Evolutionary conservation across 1,284 basidiomycete genomes (phyloP).

Genomic region (Trametes sp.): DNA sequence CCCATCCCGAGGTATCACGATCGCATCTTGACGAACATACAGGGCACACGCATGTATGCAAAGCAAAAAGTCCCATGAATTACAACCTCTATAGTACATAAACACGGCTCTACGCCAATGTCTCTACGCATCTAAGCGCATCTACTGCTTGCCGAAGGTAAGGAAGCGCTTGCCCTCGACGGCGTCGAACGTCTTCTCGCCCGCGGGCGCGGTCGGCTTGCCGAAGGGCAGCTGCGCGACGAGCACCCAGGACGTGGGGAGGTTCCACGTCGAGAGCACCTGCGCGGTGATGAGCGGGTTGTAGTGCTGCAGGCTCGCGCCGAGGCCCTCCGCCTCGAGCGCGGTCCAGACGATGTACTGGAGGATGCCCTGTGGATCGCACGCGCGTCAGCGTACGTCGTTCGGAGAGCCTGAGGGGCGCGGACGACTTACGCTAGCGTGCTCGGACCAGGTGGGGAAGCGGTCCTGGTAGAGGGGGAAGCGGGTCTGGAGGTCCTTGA

Average conservation of each 20-base stretch:
- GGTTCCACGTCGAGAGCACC: constrained; percentile 35
- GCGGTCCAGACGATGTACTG: constrained; percentile 39
- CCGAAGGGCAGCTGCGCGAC: constrained; percentile 37
- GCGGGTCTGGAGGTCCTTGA: constrained; percentile 34
- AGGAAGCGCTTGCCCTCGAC: constrained; percentile 37
- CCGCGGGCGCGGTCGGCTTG: constrained; percentile 31
- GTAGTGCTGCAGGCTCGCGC: constrained; percentile 39
- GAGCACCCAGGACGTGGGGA: constrained; percentile 35
- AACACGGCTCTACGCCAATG: background rate
- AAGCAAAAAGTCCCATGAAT: too few species aligned
- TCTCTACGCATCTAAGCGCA: background rate
- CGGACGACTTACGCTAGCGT: constrained; percentile 28
- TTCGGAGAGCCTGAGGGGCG: background rate
- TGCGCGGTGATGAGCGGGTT: constrained; percentile 36
- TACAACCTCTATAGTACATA: background rate
- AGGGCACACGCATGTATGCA: too few species aligned
- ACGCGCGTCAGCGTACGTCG: constrained; percentile 1
- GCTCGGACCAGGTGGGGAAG: constrained; percentile 37
- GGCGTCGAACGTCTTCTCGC: constrained; percentile 33
- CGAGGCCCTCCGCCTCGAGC: constrained; percentile 37
- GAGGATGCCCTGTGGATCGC: constrained; percentile 30
- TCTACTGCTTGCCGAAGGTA: constrained; percentile 32
- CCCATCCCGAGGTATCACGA: too few species aligned
- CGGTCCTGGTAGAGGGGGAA: constrained; percentile 36
- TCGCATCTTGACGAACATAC: too few species aligned